These are phyloP conservation scores for Nakaseomyces kungkrabaensis DNA, from an alignment of 1,139 yeast genomes.

Conservation along the genomic window DNA sequence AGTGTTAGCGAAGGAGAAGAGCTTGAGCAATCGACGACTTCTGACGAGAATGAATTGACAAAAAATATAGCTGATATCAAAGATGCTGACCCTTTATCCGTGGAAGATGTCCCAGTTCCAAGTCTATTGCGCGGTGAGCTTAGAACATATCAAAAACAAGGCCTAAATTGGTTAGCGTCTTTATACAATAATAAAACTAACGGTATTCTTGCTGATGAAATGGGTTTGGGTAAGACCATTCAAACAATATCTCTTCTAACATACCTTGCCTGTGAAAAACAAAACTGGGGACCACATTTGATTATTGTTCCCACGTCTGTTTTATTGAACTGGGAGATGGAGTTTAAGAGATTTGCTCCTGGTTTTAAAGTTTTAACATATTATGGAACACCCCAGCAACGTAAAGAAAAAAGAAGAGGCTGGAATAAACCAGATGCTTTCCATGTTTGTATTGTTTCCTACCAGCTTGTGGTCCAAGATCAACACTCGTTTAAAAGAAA, in stretches of 20 bases:
- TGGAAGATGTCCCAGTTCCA: slow-evolving; percentile 67
- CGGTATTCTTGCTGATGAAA: slow-evolving; percentile 96
- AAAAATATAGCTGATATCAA: slow-evolving; percentile 18
- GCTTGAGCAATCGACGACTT: not conserved
- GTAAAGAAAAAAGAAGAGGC: slow-evolving; percentile 91
- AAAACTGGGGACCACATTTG: slow-evolving; percentile 95
- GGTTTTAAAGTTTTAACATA: slow-evolving; percentile 93
- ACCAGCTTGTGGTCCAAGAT: slow-evolving; percentile 93
- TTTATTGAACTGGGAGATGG: slow-evolving; percentile 99
- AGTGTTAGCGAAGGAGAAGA: not conserved
- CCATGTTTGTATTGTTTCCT: slow-evolving; percentile 94
- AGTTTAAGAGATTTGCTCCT: slow-evolving; percentile 95
- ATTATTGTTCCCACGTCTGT: slow-evolving; percentile 97
- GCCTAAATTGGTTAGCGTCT: slow-evolving; percentile 94
- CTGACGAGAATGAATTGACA: not conserved
- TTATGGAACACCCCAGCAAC: slow-evolving; percentile 96
- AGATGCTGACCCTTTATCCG: slow-evolving; percentile 36
- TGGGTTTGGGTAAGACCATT: slow-evolving; percentile 97
- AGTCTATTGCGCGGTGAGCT: slow-evolving; percentile 67
- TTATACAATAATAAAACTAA: slow-evolving; percentile 85
- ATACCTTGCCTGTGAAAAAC: slow-evolving; percentile 86
- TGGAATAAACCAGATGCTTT: slow-evolving; percentile 96
- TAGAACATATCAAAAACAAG: slow-evolving; percentile 91
- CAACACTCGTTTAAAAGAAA: slow-evolving; percentile 88
- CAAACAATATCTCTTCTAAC: slow-evolving; percentile 85